Conservation (phyloP, 768 basidiomycete species). For the Lactarius indigo region DNA sequence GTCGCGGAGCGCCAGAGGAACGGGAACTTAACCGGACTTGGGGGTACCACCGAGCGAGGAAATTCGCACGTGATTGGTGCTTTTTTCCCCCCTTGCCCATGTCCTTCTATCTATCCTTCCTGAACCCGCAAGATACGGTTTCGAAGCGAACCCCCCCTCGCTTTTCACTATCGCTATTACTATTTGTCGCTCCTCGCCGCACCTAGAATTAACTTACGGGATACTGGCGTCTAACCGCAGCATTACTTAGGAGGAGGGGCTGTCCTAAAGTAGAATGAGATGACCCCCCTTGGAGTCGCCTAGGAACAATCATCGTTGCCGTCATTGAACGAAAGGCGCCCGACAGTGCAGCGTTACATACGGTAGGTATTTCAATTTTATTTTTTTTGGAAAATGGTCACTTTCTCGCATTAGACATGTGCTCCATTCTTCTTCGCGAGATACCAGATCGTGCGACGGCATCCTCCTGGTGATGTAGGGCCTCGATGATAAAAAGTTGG, state of each 20-base stretch:
- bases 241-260: neutral
- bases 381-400: neutral
- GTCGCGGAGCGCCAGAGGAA: neutral
- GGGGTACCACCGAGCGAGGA: neutral
- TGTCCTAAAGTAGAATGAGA: neutral
- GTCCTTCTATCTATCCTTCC: neutral
- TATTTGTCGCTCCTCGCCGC: neutral
- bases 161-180: neutral
- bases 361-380: neutral
- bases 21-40: neutral
- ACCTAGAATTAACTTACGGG: neutral
- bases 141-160: neutral
- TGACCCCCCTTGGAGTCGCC: neutral
- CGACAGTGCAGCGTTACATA: neutral
- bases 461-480: neutral
- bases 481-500: neutral
- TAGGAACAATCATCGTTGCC: neutral
- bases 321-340: neutral
- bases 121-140: neutral
- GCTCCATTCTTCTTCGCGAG: neutral
- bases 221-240: neutral
- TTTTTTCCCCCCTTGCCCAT: neutral
- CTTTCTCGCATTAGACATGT: neutral
- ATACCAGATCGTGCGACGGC: neutral
- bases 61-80: neutral